Evolutionary conservation across 805 yeast species (phyloP).

Genomic region (Candida tallmaniae): DNA sequence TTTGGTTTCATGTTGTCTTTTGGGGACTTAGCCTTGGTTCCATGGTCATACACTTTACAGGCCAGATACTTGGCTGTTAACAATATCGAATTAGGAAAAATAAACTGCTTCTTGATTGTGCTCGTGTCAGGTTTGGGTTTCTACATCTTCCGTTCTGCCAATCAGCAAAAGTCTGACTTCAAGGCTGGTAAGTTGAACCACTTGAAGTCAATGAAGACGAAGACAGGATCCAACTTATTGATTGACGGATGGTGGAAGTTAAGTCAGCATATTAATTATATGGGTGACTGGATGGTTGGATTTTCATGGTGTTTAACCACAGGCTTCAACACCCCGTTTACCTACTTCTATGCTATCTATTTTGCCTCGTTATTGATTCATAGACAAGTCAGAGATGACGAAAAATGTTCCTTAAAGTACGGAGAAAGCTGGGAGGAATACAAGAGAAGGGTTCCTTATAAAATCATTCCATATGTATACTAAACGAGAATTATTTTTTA

Average conservation of each 20-base stretch:
- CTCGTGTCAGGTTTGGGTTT: constrained; percentile 59
- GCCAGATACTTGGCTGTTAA: constrained; percentile 61
- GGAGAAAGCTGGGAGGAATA: constrained; percentile 85
- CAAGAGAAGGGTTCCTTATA: constrained; percentile 76
- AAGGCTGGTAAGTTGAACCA: constrained; percentile 70
- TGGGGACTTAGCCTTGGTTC: constrained; percentile 91
- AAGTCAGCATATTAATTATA: constrained; percentile 89
- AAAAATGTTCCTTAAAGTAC: constrained; percentile 81
- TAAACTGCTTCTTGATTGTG: constrained; percentile 37
- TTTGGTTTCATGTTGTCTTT: constrained; percentile 95
- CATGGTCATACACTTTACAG: constrained; percentile 86
- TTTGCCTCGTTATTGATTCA: constrained; percentile 81
- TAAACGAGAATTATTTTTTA: constrained; percentile 21
- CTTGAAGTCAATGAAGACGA: constrained; percentile 57
- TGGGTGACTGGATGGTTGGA: constrained; percentile 93
- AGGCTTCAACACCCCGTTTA: constrained; percentile 72
- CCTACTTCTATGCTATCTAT: constrained; percentile 83
- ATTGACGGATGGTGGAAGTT: constrained; percentile 95
- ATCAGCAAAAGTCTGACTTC: constrained; percentile 80
- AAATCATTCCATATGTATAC: constrained; percentile 85
- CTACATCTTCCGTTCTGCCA: constrained; percentile 78
- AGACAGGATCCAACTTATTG: constrained; percentile 73
- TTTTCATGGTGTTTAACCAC: constrained; percentile 92
- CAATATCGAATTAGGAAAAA: constrained; percentile 49
- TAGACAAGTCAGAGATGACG: constrained; percentile 88